Base-by-base conservation (phyloP, 306 rosid species). In the Cotoneaster glaucophyllus region DNA sequence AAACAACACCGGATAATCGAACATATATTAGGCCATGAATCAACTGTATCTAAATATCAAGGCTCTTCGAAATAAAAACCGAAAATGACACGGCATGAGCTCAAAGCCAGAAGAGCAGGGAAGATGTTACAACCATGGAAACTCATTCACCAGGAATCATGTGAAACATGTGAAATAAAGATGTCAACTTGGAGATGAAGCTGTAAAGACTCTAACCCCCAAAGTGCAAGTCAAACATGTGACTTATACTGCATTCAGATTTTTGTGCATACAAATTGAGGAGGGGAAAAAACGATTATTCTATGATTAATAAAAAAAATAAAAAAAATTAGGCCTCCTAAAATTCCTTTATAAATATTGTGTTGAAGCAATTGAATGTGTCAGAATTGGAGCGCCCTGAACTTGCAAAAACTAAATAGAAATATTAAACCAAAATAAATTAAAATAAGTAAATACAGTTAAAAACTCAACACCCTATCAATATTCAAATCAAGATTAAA, bases 171-270 rank as follows among this genome's bases (percentile, higher is more conserved):
- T 64, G 67, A 74, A 67, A 31, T 39, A 67, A 69, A 63, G 31
- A 48, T 58, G 44, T 17, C 78, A 80, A 80, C 79, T 74, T 73
- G 82, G 76, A 74, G 67, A 80, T 80, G 83, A 83, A 83, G 84
- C 83, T 76, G 76, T 76, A 41, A 48, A 77, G 83, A 64, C 84
- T 79, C 85, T 79, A 39, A 48, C 70, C 67, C 70, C 72, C 77
- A 75, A 75, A 80, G 73, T 44, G 29, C 67, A 64, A 75, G 83
- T 70, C 73, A 62, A 82, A 83, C 79, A 67, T 79, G 78, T 57
- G 48, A 56, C 37, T 66, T 44, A 50, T 74, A 61, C 75, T 62
- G 71, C 67, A 50, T 72, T n/a, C 1, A 34, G 64, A 67, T 67
- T 15, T 15, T 73, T 44, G 67, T 4, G 45, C 25, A 32, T 61